Percentiles rank a stretch among this genome's conserved stretches.
These are phyloP conservation scores for Jacaranda copaia DNA, from an alignment of 257 asterid genomes.

Conservation along the genomic window DNA sequence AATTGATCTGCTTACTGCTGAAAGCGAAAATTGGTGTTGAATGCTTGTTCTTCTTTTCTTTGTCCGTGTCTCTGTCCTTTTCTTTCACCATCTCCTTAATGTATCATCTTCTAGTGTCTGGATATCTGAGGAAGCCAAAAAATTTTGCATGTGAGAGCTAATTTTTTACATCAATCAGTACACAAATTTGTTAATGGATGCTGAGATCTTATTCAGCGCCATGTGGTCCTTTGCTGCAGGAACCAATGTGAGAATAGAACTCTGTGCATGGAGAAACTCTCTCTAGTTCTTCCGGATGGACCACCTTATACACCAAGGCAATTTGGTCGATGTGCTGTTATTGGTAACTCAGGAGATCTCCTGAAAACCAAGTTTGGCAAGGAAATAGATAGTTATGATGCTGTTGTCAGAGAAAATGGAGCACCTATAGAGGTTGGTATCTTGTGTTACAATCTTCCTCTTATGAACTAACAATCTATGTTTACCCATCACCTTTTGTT, in stretches of 20 bases:
- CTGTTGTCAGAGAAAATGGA: slow-evolving; percentile 91
- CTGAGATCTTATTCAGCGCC: too few species aligned
- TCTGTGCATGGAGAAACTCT: slow-evolving; percentile 91
- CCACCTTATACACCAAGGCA: slow-evolving; percentile 87
- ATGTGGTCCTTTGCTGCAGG: slow-evolving; percentile 52
- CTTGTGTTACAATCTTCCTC: slow-evolving; percentile 31
- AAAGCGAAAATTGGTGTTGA: background rate
- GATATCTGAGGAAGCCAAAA: slow-evolving; percentile 17
- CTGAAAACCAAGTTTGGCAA: slow-evolving; percentile 86
- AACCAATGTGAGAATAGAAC: slow-evolving; percentile 78
- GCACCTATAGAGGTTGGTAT: slow-evolving; percentile 88
- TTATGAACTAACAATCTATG: slow-evolving; percentile 12
- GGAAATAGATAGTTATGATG: slow-evolving; percentile 89
- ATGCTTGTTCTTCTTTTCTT: slow-evolving; percentile 5
- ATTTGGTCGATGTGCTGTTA: slow-evolving; percentile 89
- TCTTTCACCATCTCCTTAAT: background rate
- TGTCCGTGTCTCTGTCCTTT: background rate
- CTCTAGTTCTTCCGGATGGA: slow-evolving; percentile 83
- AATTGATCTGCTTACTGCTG: background rate
- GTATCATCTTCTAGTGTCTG: background rate
- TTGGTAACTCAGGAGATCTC: slow-evolving; percentile 98
- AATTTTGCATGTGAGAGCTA: background rate
- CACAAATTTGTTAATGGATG: background rate
- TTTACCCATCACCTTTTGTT: slow-evolving; percentile 20
- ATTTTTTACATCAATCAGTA: slow-evolving; percentile 2